These are phyloP conservation scores for Microcos paniculata DNA, from an alignment of 345 rosid genomes.

Conservation along the genomic window DNA sequence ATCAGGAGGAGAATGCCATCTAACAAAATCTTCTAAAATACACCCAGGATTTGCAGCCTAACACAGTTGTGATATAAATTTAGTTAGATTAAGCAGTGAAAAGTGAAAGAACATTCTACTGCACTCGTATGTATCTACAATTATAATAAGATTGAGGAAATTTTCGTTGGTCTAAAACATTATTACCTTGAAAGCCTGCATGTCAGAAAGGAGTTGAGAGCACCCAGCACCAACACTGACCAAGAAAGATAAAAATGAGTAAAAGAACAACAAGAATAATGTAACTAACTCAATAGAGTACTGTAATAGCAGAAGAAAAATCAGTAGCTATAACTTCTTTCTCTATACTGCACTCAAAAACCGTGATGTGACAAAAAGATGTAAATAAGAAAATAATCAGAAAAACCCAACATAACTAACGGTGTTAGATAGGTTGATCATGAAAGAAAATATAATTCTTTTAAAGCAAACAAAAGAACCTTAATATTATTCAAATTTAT, in stretches of 20 bases:
- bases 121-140: slow-evolving; percentile 1
- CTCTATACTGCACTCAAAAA: background rate
- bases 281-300: background rate
- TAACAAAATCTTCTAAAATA: slow-evolving; percentile 94
- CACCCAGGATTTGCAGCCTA: slow-evolving; percentile 99
- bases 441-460: background rate
- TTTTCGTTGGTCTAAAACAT: slow-evolving; percentile 1
- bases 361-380: background rate
- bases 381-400: background rate
- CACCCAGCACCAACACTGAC: slow-evolving; percentile 98
- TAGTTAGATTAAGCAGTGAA: background rate
- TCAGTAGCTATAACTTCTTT: background rate
- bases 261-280: background rate
- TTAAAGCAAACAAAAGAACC: background rate
- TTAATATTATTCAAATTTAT: background rate
- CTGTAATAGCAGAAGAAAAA: background rate
- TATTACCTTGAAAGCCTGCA: slow-evolving; percentile 98
- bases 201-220: slow-evolving; percentile 97
- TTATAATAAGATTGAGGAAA: slow-evolving; percentile 1
- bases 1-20: slow-evolving; percentile 99
- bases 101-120: background rate
- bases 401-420: background rate
- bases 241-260: slow-evolving; percentile 23
- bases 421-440: background rate
- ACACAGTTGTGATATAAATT: background rate